Percentiles rank a stretch among this genome's conserved stretches.
These are phyloP conservation scores for Kwoniella sp. DNA, from an alignment of 768 basidiomycete genomes.

Conservation along the genomic window DNA sequence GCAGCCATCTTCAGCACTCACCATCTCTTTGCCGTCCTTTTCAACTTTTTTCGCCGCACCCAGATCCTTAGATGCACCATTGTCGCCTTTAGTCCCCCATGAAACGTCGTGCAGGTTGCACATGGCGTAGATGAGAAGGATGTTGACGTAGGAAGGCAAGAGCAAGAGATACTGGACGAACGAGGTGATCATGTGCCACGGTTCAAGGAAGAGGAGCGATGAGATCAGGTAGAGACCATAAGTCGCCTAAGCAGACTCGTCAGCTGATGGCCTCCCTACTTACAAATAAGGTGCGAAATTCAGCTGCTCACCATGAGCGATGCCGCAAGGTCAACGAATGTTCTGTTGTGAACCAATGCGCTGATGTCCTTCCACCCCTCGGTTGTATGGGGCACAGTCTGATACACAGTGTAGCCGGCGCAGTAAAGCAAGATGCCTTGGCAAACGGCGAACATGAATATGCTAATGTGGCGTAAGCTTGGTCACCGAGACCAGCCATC, in stretches of 20 bases:
- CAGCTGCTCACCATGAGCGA: conserved; percentile 33
- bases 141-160: conserved; percentile 48
- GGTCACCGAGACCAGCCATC: conserved; percentile 4
- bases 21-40: conserved; percentile 75
- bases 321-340: conserved; percentile 66
- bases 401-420: conserved; percentile 83
- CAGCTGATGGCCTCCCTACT: conserved; percentile 19
- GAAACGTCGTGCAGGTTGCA: conserved; percentile 67
- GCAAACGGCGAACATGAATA: conserved; percentile 39
- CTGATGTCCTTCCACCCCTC: conserved; percentile 67
- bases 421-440: conserved; percentile 71
- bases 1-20: conserved; percentile 44
- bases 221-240: conserved; percentile 73
- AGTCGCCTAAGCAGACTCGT: conserved; percentile 58
- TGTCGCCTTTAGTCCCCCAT: conserved; percentile 86
- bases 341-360: conserved; percentile 52
- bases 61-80: conserved; percentile 78
- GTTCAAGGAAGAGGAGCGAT: conserved; percentile 47
- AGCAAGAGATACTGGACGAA: conserved; percentile 49
- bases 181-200: conserved; percentile 51
- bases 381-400: conserved; percentile 70
- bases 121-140: conserved; percentile 48
- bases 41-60: conserved; percentile 84
- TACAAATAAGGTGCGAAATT: too few species aligned
- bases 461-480: conserved; percentile 18